These are phyloP conservation scores for Quercus tomentella DNA, from an alignment of 331 rosid species.

Conservation along the genomic window DNA sequence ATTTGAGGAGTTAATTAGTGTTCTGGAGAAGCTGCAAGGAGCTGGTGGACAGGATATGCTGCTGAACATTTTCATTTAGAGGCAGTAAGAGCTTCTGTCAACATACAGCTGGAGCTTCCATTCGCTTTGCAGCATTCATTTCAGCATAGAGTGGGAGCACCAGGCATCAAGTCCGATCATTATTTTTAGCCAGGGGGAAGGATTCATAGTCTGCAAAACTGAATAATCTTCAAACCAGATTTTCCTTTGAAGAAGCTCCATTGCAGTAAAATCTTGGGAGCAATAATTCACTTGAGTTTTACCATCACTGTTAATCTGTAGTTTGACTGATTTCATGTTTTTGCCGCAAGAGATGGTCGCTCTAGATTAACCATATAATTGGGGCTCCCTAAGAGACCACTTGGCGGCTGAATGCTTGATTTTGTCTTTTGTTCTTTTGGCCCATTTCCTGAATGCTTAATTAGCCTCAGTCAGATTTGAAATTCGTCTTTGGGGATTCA, in stretches of 20 bases:
- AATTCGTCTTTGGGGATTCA: no score
- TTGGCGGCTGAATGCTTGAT: no score
- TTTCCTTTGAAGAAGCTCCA: no score
- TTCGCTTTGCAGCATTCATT: background rate
- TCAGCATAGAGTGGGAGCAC: no score
- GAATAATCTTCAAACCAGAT: background rate
- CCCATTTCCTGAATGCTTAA: background rate
- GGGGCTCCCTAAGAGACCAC: no score
- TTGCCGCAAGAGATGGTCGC: background rate
- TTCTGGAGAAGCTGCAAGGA: slow-evolving; percentile 3
- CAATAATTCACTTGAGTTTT: no score
- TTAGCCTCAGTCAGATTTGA: background rate
- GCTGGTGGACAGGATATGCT: background rate
- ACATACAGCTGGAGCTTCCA: background rate
- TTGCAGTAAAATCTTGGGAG: no score
- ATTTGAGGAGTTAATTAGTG: slow-evolving; percentile 16
- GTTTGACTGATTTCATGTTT: background rate
- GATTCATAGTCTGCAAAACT: background rate
- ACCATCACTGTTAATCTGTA: no score
- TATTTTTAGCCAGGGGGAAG: no score
- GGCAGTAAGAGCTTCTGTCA: background rate
- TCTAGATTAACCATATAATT: background rate
- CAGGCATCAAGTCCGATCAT: no score
- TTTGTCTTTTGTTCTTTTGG: no score
- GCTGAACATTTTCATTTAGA: background rate